These are phyloP conservation scores for Xylaria sp. DNA, from an alignment of 2,329 filamentous ascomycete species.

Conservation along the genomic window DNA sequence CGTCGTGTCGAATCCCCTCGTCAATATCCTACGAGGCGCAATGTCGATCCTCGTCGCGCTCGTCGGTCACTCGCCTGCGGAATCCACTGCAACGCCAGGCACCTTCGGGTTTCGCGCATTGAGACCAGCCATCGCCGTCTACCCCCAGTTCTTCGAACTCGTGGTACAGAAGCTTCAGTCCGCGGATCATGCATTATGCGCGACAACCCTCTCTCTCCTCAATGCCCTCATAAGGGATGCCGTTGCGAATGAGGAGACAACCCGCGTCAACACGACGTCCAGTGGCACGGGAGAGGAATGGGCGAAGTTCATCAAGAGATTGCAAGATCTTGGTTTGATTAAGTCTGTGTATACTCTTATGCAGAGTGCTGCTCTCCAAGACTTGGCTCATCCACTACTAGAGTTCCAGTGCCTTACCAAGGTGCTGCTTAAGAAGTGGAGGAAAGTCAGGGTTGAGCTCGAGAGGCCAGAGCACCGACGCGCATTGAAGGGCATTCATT, in stretches of 20 bases:
- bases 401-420: conserved; percentile 96
- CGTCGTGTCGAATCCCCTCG: conserved; percentile 92
- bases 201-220: conserved; percentile 93
- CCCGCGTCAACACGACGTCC: conserved; percentile 49
- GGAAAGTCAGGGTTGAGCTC: conserved; percentile 82
- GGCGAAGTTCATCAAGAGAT: conserved; percentile 91
- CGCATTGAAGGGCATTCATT: conserved; percentile 84
- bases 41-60: conserved; percentile 97
- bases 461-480: conserved; percentile 89
- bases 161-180: conserved; percentile 91
- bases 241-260: conserved; percentile 75
- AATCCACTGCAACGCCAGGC: conserved; percentile 59
- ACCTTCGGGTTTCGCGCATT: conserved; percentile 89
- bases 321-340: conserved; percentile 94
- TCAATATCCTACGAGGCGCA: conserved; percentile 95
- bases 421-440: conserved; percentile 86
- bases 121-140: conserved; percentile 88
- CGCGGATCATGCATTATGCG: conserved; percentile 93
- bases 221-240: conserved; percentile 95
- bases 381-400: conserved; percentile 86
- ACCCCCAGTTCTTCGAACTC: conserved; percentile 94
- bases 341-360: conserved; percentile 91
- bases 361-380: conserved; percentile 92
- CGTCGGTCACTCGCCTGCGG: conserved; percentile 78
- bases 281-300: conserved; percentile 73